A percentile compares a stretch with the other conserved stretches of the same genome.
Conservation (phyloP, 768 basidiomycete genomes). For the Phylloporus scabripes region DNA sequence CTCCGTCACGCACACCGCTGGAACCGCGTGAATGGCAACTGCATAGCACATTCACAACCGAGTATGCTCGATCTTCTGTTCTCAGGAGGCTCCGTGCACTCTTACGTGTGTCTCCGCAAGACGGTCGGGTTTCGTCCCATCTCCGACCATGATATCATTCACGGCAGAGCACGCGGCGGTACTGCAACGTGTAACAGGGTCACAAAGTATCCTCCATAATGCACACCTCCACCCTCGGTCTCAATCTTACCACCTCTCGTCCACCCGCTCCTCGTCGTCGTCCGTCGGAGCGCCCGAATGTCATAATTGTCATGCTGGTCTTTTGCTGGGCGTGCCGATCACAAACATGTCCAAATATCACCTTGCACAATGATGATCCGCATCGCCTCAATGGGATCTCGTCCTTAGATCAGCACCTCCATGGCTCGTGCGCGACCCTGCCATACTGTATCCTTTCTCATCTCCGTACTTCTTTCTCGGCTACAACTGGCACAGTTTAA, state of each 20-base stretch:
- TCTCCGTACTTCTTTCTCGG: background rate
- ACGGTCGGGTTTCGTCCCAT: conserved; percentile 13
- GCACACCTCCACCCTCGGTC: background rate
- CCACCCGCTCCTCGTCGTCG: too few relatives aligned
- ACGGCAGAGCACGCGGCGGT: background rate
- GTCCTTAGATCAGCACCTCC: too few relatives aligned
- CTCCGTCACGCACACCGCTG: conserved; percentile 27
- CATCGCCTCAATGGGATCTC: background rate
- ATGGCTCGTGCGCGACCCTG: too few relatives aligned
- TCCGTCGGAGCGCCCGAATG: too few relatives aligned
- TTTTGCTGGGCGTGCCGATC: background rate
- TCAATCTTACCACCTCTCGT: background rate
- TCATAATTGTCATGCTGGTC: too few relatives aligned
- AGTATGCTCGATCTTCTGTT: background rate
- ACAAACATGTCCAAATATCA: background rate
- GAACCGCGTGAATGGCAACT: conserved; percentile 25
- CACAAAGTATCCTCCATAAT: background rate
- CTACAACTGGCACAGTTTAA: too few relatives aligned
- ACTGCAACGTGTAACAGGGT: background rate
- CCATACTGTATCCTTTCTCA: too few relatives aligned
- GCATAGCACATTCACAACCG: background rate
- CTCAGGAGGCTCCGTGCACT: conserved; percentile 4
- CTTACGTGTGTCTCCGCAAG: background rate
- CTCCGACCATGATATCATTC: conserved; percentile 11
- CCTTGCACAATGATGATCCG: background rate